These are phyloP conservation scores for Xylaria polymorpha DNA, from an alignment of 2,329 filamentous ascomycete genomes.

Conservation along the genomic window DNA sequence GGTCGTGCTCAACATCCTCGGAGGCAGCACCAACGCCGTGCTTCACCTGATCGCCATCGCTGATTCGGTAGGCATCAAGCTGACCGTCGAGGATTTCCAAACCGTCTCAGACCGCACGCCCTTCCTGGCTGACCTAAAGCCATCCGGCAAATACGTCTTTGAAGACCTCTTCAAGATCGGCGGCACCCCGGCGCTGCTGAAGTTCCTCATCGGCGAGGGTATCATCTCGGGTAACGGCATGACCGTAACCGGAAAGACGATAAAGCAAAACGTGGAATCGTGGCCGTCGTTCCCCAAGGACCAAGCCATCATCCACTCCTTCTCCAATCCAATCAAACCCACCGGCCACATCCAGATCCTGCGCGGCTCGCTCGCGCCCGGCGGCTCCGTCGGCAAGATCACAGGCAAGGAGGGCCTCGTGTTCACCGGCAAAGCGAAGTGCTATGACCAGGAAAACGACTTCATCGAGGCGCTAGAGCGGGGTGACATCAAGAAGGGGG, in stretches of 20 bases:
- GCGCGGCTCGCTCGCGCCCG: conserved; percentile 84
- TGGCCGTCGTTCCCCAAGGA: conserved; percentile 79
- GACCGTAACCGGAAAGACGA: conserved; percentile 89
- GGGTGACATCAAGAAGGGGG: conserved; percentile 82
- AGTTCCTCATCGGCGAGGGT: conserved; percentile 85
- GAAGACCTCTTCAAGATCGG: conserved; percentile 86
- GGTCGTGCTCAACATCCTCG: conserved; percentile 83
- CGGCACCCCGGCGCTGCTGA: conserved; percentile 87
- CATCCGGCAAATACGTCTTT: conserved; percentile 89
- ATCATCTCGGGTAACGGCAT: conserved; percentile 82
- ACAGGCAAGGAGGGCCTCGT: conserved; percentile 91
- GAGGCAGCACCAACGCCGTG: conserved; percentile 87
- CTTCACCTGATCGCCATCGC: conserved; percentile 87
- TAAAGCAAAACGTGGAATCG: conserved; percentile 85
- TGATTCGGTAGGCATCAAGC: conserved; percentile 81
- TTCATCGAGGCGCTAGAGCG: conserved; percentile 82
- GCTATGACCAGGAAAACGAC: conserved; percentile 85
- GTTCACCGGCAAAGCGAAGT: conserved; percentile 83
- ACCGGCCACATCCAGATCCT: conserved; percentile 92
- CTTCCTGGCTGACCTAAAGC: conserved; percentile 85
- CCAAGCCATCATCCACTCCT: conserved; percentile 83
- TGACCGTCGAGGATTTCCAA: conserved; percentile 90
- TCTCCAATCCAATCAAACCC: conserved; percentile 85
- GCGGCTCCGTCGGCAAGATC: conserved; percentile 91
- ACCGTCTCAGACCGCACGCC: conserved; percentile 81